Evolutionary conservation across 257 asterid species (phyloP), one percentile per base, ranked within the genome.

Genomic region (Euphrasia confusa): DNA sequence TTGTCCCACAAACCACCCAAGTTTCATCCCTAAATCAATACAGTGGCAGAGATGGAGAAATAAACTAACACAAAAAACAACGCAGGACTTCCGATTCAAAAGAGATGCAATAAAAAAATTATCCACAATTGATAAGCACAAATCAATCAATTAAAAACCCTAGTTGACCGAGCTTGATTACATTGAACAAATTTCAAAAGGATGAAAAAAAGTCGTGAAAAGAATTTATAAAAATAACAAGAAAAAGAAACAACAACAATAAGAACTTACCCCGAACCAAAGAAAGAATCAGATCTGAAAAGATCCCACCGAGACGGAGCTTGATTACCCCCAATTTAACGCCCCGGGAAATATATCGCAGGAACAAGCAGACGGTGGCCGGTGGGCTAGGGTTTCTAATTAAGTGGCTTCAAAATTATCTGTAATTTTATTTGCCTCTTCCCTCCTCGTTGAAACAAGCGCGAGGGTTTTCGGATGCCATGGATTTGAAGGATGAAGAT

Each of bases 261-360:
- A 37, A 9, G 13, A 70, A 13, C 76, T 65, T 17, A 71, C 74
- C 77, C 60, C 35, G 63, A 12, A 64, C 33, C 45, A 56, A 54
- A 13, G 68, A 27, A 24, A 33, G 58, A 71, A 71, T 64, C 81
- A 70, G 83, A 81, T 81, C 83, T 65, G 75, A 68, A 54, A 66
- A 58, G 71, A 72, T 78, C 74, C 70, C 68, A 47, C 63, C 74
- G 33, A 59, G 58, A 56, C 67, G 21, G 50, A 58, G 18, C 65
- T 5, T 3, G 72, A 60, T 65, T 67, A 10, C 60, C 56, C 56
- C 64, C 48, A 69, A 69, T 62, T 72, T 32, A 59, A 64, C 30
- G 60, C 57, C 64, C 55, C 47, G 18, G 9, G 27, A 21, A 45
- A 45, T 17, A 58, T 54, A 37, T 14, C 56, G 44, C 61, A 24